Evolutionary conservation across 2,329 filamentous ascomycete genomes (phyloP), one percentile per base, ranked within the genome.

Genomic region (Aurifilum marmelostoma): DNA sequence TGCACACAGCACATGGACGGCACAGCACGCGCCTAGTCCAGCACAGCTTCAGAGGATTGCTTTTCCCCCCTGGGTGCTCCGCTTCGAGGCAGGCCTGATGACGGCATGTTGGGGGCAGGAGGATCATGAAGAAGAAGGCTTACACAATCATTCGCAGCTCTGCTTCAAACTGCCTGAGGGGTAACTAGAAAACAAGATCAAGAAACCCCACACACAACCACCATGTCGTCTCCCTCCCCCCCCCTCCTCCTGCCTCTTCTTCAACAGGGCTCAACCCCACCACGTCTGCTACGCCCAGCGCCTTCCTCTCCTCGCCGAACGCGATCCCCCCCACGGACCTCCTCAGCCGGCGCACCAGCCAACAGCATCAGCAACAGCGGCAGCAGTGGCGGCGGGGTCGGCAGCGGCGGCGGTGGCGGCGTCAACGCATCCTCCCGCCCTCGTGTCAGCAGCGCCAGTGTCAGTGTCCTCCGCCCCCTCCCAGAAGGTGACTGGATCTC

Each of bases 291-390:
- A 59, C 65, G 41, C 24, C 64, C 37, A 68, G 52, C 65, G 72
- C 76, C 71, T 77, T 78, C 70, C 78, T 83, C 65, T 81, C 82
- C 68, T 87, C 85, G n/a, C 89, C 90, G 66, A 89, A 88, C 77
- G 84, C 85, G 50, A 93, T 94, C 67, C 91, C 92, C n/a, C 27
- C 89, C 90, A 3, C 87, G 92, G 72, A 93, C 89, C 60, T 93
- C 91, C 67, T 92, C 90, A 1, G 88, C 87, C 68, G 83, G 84
- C 72, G 82, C 84, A 71, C 78, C 78, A 43, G 71, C 74, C 43
- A 74, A 39, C 39, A 70, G 75, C 76, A 60, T 82, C 78, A 59
- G 63, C 64, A 62, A 39, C 52, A 12, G n/a, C 27, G 7, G 37
- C 43, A 47, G 43, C 43, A 47, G 43, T n/a, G 43, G 43, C 6